Base-by-base conservation (phyloP, 2,329 filamentous ascomycete genomes). In the Sporothrix curviconia region DNA sequence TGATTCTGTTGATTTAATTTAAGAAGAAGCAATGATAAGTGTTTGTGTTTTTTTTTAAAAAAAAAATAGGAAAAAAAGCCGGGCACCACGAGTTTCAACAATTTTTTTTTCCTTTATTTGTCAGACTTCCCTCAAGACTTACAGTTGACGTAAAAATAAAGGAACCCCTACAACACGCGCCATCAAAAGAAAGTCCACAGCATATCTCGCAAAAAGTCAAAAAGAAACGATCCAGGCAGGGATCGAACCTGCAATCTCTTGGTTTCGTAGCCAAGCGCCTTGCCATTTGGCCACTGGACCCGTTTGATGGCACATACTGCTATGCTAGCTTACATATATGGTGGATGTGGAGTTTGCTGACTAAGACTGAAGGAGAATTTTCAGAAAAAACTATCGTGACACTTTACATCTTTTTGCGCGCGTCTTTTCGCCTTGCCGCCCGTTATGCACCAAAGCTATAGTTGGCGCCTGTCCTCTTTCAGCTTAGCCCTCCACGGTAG, bases 221-320 rank as follows among this genome's bases (percentile, higher is more conserved):
- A 55, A 55, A 46, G n/a, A 55, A 55, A 55, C 56, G 65, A 64
- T 64, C 62, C 58, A 64, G 62, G 67, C 68, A 69, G 68, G 68
- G 67, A 64, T 69, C 67, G 68, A 69, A 70, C 68, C 68, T 69
- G 66, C 66, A 68, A 68, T 68, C 67, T 68, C 66, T 67, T 69
- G 68, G 68, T 70, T n/a, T 70, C 68, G 68, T 69, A 69, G 67
- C 68, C 68, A 69, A 67, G 66, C 67, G 68, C 68, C 66, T 69
- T 69, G 68, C 63, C 68, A 69, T 66, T 66, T 63, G 63, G 64
- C 66, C 65, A 67, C 62, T 64, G 58, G 61, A 64, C 62, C 62
- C 39, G 50, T 39, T 55, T 7, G 32, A 28, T 54, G 28, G 9
- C 15, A 2, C 25, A 32, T 14, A 8, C 7, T 5, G 11, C 7